phyloP scores from a whole-genome alignment of 1,284 basidiomycete genomes.

The Anthracocystis walkeri region DNA sequence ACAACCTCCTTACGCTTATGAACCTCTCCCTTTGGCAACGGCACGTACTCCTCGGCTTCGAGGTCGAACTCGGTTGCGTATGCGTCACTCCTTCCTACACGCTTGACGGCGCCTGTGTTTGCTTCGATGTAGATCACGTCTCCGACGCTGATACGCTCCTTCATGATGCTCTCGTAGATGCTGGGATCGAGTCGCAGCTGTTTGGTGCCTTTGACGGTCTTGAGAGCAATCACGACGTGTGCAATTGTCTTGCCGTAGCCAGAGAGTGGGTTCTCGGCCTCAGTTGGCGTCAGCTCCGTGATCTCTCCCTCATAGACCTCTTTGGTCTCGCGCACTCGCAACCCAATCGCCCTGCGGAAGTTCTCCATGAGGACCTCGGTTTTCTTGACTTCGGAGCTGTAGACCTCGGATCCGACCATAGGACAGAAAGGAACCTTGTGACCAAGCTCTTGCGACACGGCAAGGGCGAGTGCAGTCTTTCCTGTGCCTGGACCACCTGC shows the following conservation, averaged over 20 bases:
- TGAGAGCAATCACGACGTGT: slow-evolving; percentile 94
- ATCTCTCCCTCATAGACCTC: slow-evolving; percentile 99
- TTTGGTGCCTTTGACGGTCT: slow-evolving; percentile 98
- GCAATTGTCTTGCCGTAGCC: slow-evolving; percentile 99
- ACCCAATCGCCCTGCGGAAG: slow-evolving; percentile 92
- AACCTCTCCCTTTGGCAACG: slow-evolving; percentile 96
- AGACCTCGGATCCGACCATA: slow-evolving; percentile 97
- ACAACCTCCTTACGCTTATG: slow-evolving; percentile 98
- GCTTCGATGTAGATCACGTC: slow-evolving; percentile 97
- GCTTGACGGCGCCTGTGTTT: slow-evolving; percentile 95
- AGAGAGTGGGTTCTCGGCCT: slow-evolving; percentile 70
- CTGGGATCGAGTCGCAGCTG: slow-evolving; percentile 93
- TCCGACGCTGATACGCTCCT: slow-evolving; percentile 95
- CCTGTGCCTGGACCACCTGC: slow-evolving; percentile 92
- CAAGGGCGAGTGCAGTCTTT: slow-evolving; percentile 94
- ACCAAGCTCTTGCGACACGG: slow-evolving; percentile 92
- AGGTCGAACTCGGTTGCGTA: slow-evolving; percentile 99
- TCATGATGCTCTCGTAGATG: slow-evolving; percentile 96
- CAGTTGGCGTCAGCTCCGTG: slow-evolving; percentile 93
- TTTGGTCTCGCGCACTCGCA: slow-evolving; percentile 80
- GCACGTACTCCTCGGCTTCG: slow-evolving; percentile 97
- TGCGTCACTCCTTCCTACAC: slow-evolving; percentile 95
- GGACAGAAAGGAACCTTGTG: slow-evolving; percentile 96
- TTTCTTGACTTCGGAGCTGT: slow-evolving; percentile 97
- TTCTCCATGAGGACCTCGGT: slow-evolving; percentile 97